These are phyloP conservation scores for Volutella citrinella DNA, from an alignment of 2,329 filamentous ascomycete genomes.

Conservation along the genomic window DNA sequence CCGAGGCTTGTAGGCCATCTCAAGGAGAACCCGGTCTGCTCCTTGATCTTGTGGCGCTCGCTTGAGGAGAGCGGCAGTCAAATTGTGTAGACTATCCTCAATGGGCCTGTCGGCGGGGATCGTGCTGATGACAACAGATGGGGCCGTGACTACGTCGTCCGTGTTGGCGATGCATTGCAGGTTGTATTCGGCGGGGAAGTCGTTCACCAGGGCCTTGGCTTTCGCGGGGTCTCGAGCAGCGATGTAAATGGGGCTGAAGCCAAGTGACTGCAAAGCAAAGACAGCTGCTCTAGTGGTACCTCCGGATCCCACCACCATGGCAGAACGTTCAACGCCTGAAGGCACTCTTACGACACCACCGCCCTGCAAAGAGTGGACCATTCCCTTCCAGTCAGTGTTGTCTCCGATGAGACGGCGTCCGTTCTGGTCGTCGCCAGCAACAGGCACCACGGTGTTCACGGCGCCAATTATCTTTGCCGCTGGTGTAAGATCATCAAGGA, in stretches of 20 bases:
- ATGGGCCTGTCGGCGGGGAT: constrained; percentile 87
- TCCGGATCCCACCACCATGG: constrained; percentile 84
- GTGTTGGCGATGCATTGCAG: constrained; percentile 60
- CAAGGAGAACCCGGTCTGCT: constrained; percentile 64
- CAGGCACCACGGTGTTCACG: constrained; percentile 85
- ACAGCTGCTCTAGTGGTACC: constrained; percentile 91
- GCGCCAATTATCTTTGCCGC: constrained; percentile 84
- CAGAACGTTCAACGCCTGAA: constrained; percentile 60
- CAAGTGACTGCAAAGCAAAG: constrained; percentile 80
- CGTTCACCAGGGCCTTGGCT: constrained; percentile 62
- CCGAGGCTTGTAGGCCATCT: constrained; percentile 94
- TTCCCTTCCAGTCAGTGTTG: constrained; percentile 96
- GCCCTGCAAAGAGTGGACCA: constrained; percentile 73
- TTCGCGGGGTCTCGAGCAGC: constrained; percentile 73
- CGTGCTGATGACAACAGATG: constrained; percentile 76
- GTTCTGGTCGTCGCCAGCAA: constrained; percentile 33
- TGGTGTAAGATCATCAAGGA: constrained; percentile 76
- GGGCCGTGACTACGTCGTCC: constrained; percentile 45
- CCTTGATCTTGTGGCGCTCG: constrained; percentile 29
- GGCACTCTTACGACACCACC: constrained; percentile 53
- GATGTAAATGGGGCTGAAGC: constrained; percentile 82
- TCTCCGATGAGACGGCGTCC: constrained; percentile 67
- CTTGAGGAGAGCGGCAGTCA: constrained; percentile 54
- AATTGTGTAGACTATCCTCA: constrained; percentile 65
- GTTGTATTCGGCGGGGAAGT: constrained; percentile 73